These are phyloP conservation scores for Oidiodendron maius DNA, from an alignment of 495 filamentous ascomycete genomes.

Conservation along the genomic window DNA sequence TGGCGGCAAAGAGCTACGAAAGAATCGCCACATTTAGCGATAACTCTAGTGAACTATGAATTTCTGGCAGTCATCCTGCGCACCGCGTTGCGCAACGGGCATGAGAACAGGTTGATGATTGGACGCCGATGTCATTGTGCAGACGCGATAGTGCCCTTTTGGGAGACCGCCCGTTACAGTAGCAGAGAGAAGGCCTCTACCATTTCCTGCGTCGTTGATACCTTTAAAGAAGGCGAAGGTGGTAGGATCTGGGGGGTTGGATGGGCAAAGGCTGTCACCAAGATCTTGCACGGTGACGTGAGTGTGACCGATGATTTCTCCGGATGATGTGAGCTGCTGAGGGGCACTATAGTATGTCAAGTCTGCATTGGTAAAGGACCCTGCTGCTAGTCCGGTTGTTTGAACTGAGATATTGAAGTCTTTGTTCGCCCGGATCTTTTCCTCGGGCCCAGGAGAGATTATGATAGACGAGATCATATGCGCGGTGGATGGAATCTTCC, in stretches of 20 bases:
- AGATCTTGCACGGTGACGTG: conserved; percentile 64
- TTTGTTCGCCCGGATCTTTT: conserved; percentile 38
- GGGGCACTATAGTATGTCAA: conserved; percentile 63
- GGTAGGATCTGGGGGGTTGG: conserved; percentile 43
- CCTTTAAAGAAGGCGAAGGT: conserved; percentile 70
- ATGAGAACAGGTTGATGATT: conserved; percentile 73
- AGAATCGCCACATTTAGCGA: background rate
- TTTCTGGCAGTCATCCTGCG: conserved; percentile 64
- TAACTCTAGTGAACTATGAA: conserved; percentile 29
- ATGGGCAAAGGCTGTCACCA: conserved; percentile 41
- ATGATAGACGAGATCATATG: conserved; percentile 66
- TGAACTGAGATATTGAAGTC: conserved; percentile 54
- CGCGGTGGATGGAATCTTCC: conserved; percentile 53
- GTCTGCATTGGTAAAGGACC: conserved; percentile 58
- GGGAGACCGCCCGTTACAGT: conserved; percentile 53
- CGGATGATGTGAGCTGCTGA: conserved; percentile 44
- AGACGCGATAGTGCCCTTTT: conserved; percentile 50
- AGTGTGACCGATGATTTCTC: conserved; percentile 61
- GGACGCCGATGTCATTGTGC: conserved; percentile 57
- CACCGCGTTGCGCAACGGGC: conserved; percentile 66
- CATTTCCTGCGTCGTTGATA: conserved; percentile 64
- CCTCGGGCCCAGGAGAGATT: conserved; percentile 42
- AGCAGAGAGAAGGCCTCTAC: conserved; percentile 48
- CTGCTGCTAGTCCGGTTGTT: conserved; percentile 51
- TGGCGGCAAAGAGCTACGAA: background rate